phyloP scores from a whole-genome alignment of 129 eudicot species.

The Deinandra increscens region DNA sequence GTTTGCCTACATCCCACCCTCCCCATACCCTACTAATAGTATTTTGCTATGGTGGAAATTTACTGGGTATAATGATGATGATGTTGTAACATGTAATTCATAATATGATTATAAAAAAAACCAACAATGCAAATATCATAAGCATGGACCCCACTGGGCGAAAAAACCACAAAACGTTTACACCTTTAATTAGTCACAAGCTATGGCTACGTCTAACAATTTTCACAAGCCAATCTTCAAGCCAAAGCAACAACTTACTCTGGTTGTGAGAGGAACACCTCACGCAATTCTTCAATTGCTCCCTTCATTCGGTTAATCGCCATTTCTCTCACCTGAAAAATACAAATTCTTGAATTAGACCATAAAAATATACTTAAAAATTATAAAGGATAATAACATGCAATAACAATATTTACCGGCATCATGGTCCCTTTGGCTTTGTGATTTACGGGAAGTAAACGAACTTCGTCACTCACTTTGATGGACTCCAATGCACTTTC shows the following conservation, averaged over 20 bases:
- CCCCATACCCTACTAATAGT: too few relatives aligned
- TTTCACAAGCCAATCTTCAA: background rate
- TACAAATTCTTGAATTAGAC: constrained; percentile 10
- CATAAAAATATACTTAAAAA: background rate
- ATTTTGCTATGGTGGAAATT: too few relatives aligned
- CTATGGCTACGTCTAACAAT: background rate
- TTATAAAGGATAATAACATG: background rate
- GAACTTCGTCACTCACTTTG: constrained; percentile 60
- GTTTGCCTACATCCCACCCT: too few relatives aligned
- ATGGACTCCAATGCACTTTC: constrained; percentile 73
- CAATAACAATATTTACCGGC: constrained; percentile 42
- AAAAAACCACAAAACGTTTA: background rate
- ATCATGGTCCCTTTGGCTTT: constrained; percentile 52
- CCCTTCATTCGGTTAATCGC: constrained; percentile 44
- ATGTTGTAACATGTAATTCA: background rate
- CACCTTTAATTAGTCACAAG: background rate
- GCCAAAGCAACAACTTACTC: constrained; percentile 35
- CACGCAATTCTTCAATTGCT: constrained; percentile 52
- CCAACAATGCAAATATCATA: background rate
- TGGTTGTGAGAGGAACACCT: constrained; percentile 27
- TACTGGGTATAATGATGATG: too few relatives aligned
- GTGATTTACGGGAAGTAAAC: constrained; percentile 67
- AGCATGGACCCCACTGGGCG: constrained; percentile 2
- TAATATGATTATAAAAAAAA: constrained; percentile 3
- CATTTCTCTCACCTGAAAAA: constrained; percentile 72